phyloP scores from a whole-genome alignment of 306 rosid species.

The Trifolium pratense region DNA sequence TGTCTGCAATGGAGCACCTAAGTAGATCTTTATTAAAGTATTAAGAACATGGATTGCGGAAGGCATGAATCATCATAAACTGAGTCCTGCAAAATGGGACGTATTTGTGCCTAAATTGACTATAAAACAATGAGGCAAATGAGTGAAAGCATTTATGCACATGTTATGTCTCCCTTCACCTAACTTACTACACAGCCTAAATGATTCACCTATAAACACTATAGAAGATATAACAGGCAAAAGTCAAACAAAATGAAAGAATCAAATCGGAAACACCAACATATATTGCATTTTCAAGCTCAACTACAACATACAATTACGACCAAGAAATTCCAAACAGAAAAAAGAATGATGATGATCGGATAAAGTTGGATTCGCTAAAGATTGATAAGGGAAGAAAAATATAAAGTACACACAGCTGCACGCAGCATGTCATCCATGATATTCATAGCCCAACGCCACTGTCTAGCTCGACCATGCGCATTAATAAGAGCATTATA shows the following conservation, averaged over 20 bases:
- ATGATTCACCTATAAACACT: background rate
- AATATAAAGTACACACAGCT: slow-evolving; percentile 91
- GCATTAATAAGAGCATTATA: slow-evolving; percentile 84
- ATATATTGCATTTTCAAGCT: slow-evolving; percentile 19
- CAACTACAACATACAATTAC: slow-evolving; percentile 30
- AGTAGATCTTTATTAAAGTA: background rate
- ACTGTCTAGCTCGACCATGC: slow-evolving; percentile 93
- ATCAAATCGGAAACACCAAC: background rate
- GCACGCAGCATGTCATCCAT: slow-evolving; percentile 97
- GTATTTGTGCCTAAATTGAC: slow-evolving; percentile 9
- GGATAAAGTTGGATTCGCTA: slow-evolving; percentile 58
- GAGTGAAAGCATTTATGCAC: slow-evolving; percentile 15
- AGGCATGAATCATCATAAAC: slow-evolving; percentile 2
- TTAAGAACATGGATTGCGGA: slow-evolving; percentile 15
- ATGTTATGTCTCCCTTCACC: background rate
- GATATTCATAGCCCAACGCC: slow-evolving; percentile 98
- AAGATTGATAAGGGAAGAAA: slow-evolving; percentile 67
- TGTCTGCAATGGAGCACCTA: slow-evolving; percentile 4
- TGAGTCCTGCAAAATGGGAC: background rate
- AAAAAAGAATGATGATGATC: slow-evolving; percentile 47
- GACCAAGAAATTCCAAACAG: slow-evolving; percentile 33
- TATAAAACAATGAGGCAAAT: slow-evolving; percentile 16
- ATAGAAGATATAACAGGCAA: slow-evolving; percentile 20
- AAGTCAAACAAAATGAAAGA: slow-evolving; percentile 10
- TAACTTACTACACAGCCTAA: slow-evolving; percentile 9